Conservation (phyloP, 1,284 basidiomycete genomes). For the Cerrena zonata region DNA sequence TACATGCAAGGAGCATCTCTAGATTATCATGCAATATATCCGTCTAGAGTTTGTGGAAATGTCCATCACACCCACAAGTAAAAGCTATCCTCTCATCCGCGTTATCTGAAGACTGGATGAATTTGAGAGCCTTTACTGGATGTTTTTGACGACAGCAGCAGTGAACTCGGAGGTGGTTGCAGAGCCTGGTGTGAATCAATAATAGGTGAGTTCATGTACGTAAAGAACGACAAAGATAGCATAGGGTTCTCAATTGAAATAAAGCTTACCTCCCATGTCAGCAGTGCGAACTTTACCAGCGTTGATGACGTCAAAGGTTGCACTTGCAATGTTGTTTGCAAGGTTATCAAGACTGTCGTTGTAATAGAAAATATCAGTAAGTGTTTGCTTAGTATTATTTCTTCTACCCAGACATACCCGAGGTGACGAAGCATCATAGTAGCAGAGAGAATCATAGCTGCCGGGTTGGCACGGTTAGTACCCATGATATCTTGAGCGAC, state of each 20-base stretch:
- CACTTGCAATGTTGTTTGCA: slow-evolving; percentile 90
- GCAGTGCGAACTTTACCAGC: slow-evolving; percentile 87
- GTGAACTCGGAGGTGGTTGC: slow-evolving; percentile 91
- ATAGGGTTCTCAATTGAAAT: slow-evolving; percentile 3
- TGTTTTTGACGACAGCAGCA: slow-evolving; percentile 75
- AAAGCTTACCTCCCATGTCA: slow-evolving; percentile 83
- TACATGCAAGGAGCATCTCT: slow-evolving; percentile 1
- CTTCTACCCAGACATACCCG: slow-evolving; percentile 49
- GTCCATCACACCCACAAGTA: slow-evolving; percentile 5
- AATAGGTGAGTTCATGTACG: slow-evolving; percentile 4
- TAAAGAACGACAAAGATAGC: neutral
- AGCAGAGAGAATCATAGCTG: slow-evolving; percentile 94
- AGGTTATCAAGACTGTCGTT: slow-evolving; percentile 79
- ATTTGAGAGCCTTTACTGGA: slow-evolving; percentile 27
- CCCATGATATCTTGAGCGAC: slow-evolving; percentile 98
- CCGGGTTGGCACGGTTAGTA: slow-evolving; percentile 94
- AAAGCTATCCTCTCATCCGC: neutral
- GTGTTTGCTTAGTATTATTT: neutral
- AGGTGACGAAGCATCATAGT: slow-evolving; percentile 99
- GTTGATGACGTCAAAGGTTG: slow-evolving; percentile 91
- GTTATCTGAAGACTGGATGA: no score
- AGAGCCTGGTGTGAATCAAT: slow-evolving; percentile 45
- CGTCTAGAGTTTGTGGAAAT: slow-evolving; percentile 3
- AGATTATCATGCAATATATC: slow-evolving; percentile 6
- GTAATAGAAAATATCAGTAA: no score